A percentile compares a stretch with the other conserved stretches of the same genome.
Evolutionary conservation across 192 early-diverging fungal species (phyloP).

Genomic region (Coemansia reversa): DNA sequence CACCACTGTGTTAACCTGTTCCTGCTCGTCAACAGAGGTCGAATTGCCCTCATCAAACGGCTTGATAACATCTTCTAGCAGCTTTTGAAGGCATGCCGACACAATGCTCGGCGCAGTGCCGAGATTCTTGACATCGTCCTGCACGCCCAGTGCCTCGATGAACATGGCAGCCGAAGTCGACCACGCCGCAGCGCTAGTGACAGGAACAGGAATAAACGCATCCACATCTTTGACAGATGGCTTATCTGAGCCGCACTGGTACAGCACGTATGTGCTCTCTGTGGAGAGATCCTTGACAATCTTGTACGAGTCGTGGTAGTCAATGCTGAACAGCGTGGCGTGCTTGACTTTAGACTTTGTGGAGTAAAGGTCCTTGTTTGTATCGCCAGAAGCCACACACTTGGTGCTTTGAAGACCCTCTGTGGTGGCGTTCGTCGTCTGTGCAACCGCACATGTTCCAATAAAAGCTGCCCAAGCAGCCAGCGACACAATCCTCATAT

Average conservation of each 20-base stretch:
- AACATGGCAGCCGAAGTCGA: slow-evolving; percentile 46
- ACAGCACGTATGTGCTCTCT: slow-evolving; percentile 51
- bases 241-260: slow-evolving; percentile 42
- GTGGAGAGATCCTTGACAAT: slow-evolving; percentile 42
- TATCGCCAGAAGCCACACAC: slow-evolving; percentile 21
- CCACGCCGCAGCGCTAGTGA: slow-evolving; percentile 40
- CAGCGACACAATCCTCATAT: not conserved
- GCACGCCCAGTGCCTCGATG: slow-evolving; percentile 52
- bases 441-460: not conserved
- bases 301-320: slow-evolving; percentile 56
- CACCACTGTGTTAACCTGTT: slow-evolving; percentile 32
- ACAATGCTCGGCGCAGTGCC: slow-evolving; percentile 47
- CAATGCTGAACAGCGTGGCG: slow-evolving; percentile 44
- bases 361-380: slow-evolving; percentile 19
- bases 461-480: not conserved
- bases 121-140: slow-evolving; percentile 41
- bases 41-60: slow-evolving; percentile 42
- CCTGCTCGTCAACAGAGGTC: slow-evolving; percentile 34
- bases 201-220: slow-evolving; percentile 43
- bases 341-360: slow-evolving; percentile 44
- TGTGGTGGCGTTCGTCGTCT: slow-evolving; percentile 9
- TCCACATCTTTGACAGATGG: slow-evolving; percentile 27
- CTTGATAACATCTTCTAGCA: slow-evolving; percentile 41
- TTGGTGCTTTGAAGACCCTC: slow-evolving; percentile 45
- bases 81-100: slow-evolving; percentile 54